Evolutionary conservation across 2,329 filamentous ascomycete species (phyloP), one percentile per base, ranked within the genome.

Genomic region (Aspergillus sp.): DNA sequence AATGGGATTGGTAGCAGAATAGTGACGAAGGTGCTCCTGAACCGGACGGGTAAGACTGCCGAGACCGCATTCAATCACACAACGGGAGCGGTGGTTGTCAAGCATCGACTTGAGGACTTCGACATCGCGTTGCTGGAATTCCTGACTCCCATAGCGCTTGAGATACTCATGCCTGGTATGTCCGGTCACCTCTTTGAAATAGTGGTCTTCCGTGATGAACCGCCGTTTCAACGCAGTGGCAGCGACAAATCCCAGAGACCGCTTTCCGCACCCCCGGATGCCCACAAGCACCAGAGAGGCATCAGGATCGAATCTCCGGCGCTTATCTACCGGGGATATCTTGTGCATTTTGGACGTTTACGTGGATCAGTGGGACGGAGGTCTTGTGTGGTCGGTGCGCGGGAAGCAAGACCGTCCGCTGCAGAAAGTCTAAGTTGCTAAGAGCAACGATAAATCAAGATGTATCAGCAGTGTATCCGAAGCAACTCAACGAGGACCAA

Each of bases 161-260:
- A 80, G 69, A 49, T 75, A 80, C 55, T 79, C 77, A 57, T 79
- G 76, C 50, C 78, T 74, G 36, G 77, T 75, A 30, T 76, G 57
- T 3, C 77, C 77, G 3, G 77, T 79, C n/a, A 74, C 64, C 45
- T 76, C 75, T 50, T 76, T 76, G 59, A 80, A 80, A 61, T 76
- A 80, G 61, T 79, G 76, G 58, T 80, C 78, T 63, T 79, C 78
- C 8, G 78, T 80, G 21, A 80, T 74, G 50, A 79, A 79, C 30
- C 76, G 74, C 55, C 77, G 70, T 48, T 78, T 78, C 43, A 80
- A 66, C 15, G 77, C 77, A 0, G 78, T 74, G 15, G 77, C 77
- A 8, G 78, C 78, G 54, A 80, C 74, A 32, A 80, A 77, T 7
- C 78, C 78, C 28, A 80, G 58, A 0, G 77, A 80, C 41, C 77